Evolutionary conservation across 2,329 filamentous ascomycete species (phyloP), one percentile per base, ranked within the genome.

Genomic region (Epichloe festucae): DNA sequence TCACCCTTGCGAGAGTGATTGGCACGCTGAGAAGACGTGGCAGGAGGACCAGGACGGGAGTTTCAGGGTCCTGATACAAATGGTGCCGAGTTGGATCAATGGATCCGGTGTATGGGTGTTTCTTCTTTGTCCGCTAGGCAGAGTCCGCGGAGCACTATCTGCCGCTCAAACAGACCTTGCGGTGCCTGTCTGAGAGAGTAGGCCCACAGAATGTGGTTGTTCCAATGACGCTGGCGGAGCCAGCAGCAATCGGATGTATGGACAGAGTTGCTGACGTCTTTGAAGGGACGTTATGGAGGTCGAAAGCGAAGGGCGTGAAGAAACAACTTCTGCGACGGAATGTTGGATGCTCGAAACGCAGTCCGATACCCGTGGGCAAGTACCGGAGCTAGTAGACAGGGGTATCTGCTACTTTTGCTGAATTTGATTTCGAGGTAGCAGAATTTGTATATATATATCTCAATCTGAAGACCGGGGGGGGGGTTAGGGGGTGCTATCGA

Each of bases 81-180:
- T 2, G 6, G 31, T 39, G 21, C 21, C 23, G 5, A 34, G 40
- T 23, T 7, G 7, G 11, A 17, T 10, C 49, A 27, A 38, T 23
- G n/a, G 19, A n/a, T 21, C 27, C 31, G 23, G 17, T 7, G 43
- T 34, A 21, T 17, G 11, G 10, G 19, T 52, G 23, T 36, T 44
- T 46, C n/a, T n/a, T n/a, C 56, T 62, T 64, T 67, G 64, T 62
- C 63, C 62, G 56, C 54, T 57, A 63, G 63, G 67, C 66, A 70
- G 71, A 75, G 76, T 81, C 79, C 78, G 84, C 85, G 86, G 86
- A 93, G 89, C 89, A 87, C 89, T 89, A 86, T 89, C 89, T 94
- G 83, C 87, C 82, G 79, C 88, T 82, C 88, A 94, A 89, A 91
- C 87, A 88, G 90, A 90, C 85, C 81, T 85, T 89, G 85, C 81